Percentiles rank a stretch among this genome's conserved stretches.
These are phyloP conservation scores for Microsporum ferrugineum DNA, from an alignment of 2,329 filamentous ascomycete species.

Conservation along the genomic window DNA sequence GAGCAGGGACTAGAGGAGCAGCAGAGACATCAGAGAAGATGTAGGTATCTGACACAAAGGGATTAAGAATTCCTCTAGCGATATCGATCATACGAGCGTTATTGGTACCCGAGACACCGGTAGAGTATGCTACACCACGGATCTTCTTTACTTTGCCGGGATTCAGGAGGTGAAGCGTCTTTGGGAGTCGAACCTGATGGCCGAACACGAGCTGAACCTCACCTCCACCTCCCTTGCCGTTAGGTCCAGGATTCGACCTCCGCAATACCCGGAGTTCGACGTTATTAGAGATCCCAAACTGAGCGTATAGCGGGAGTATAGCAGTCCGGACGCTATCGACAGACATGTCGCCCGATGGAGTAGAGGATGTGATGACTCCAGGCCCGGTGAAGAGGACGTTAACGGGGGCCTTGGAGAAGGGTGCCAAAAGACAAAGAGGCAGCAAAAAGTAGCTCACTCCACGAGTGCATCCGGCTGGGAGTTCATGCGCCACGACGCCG, in stretches of 20 bases:
- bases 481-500: constrained; percentile 68
- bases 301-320: constrained; percentile 75
- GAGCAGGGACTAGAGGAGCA: constrained; percentile 51
- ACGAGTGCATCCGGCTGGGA: constrained; percentile 64
- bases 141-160: constrained; percentile 79
- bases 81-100: constrained; percentile 92
- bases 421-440: constrained; percentile 77
- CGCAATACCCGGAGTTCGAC: constrained; percentile 76
- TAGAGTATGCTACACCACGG: constrained; percentile 84
- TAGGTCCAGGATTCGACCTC: constrained; percentile 64
- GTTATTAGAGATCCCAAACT: constrained; percentile 76
- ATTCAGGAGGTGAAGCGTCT: constrained; percentile 79
- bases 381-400: constrained; percentile 83
- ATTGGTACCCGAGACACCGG: constrained; percentile 82
- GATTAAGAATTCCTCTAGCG: constrained; percentile 75
- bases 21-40: constrained; percentile 60
- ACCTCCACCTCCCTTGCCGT: constrained; percentile 71
- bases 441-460: constrained; percentile 88
- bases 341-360: constrained; percentile 72
- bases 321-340: constrained; percentile 90
- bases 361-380: constrained; percentile 83
- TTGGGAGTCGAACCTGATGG: constrained; percentile 83
- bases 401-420: constrained; percentile 83
- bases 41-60: constrained; percentile 77
- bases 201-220: constrained; percentile 90